Evolutionary conservation across 305 asterid genomes (phyloP).

Genomic region (Andrographis paniculata): DNA sequence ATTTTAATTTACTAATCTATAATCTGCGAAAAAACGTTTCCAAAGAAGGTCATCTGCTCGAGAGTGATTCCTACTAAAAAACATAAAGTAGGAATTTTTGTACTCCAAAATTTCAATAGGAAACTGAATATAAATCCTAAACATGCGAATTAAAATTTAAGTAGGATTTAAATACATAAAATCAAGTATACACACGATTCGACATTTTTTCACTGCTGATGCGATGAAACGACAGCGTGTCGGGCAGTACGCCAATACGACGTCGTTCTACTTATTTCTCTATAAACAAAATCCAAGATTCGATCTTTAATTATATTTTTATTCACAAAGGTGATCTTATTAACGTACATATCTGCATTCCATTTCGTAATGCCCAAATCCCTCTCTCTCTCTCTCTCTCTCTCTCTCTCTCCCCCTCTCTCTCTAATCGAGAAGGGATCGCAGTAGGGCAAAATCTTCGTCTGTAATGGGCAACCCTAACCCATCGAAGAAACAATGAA

Average conservation of each 20-base stretch:
- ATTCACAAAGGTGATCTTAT: background rate
- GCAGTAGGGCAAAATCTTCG: background rate
- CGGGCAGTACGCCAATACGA: background rate
- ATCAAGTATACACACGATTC: too few relatives aligned
- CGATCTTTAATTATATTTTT: background rate
- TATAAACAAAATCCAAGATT: background rate
- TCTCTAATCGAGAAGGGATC: background rate
- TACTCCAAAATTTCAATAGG: too few relatives aligned
- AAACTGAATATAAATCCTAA: too few relatives aligned
- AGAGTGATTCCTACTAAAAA: too few relatives aligned
- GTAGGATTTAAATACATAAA: too few relatives aligned
- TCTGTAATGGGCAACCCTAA: constrained; percentile 42
- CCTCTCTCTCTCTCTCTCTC: background rate
- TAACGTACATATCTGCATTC: background rate
- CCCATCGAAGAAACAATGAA: constrained; percentile 39
- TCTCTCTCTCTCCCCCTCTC: constrained; percentile 1
- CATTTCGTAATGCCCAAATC: background rate
- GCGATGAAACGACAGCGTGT: too few relatives aligned
- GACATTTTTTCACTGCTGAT: too few relatives aligned
- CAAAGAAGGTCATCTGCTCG: too few relatives aligned
- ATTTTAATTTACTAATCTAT: too few relatives aligned
- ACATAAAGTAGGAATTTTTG: too few relatives aligned
- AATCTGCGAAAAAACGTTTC: too few relatives aligned
- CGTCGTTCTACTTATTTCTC: background rate
- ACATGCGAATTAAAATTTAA: too few relatives aligned